Evolutionary conservation across 495 filamentous ascomycete species (phyloP).

Genomic region (Letharia columbiana): DNA sequence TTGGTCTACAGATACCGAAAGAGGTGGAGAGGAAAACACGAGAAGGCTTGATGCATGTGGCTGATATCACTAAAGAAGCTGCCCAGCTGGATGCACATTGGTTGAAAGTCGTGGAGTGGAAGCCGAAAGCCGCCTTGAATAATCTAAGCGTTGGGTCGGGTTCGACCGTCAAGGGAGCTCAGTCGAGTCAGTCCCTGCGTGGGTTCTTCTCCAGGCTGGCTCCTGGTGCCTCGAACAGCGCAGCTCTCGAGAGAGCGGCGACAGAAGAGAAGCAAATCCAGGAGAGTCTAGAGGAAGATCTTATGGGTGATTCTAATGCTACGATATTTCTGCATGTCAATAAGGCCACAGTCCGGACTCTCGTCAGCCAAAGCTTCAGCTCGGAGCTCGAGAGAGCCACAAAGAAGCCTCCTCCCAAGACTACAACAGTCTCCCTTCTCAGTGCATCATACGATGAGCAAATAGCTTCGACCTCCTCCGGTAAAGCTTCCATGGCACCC

Average conservation of each 20-base stretch:
- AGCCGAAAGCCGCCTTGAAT: conserved; percentile 42
- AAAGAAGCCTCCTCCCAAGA: conserved; percentile 89
- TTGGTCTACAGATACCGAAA: conserved; percentile 62
- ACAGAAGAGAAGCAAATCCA: conserved; percentile 46
- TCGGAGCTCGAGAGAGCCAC: conserved; percentile 91
- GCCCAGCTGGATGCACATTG: conserved; percentile 87
- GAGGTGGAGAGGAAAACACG: conserved; percentile 73
- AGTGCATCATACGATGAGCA: conserved; percentile 86
- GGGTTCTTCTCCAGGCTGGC: conserved; percentile 72
- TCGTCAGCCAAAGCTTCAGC: conserved; percentile 55
- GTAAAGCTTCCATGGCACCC: conserved; percentile 48
- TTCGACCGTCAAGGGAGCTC: conserved; percentile 18
- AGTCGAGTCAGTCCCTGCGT: conserved; percentile 51
- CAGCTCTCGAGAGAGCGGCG: conserved; percentile 37
- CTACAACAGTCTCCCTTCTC: conserved; percentile 72
- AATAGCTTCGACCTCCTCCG: conserved; percentile 45
- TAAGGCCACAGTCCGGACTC: conserved; percentile 70
- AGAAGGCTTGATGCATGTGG: conserved; percentile 76
- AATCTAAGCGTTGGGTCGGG: conserved; percentile 33
- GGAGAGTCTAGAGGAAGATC: conserved; percentile 53
- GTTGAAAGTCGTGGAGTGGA: conserved; percentile 84
- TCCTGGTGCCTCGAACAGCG: conserved; percentile 38
- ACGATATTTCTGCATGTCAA: conserved; percentile 83
- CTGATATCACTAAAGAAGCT: conserved; percentile 62
- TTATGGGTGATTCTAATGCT: conserved; percentile 56